A percentile compares a stretch with the other conserved stretches of the same genome.
phyloP scores from a whole-genome alignment of 768 basidiomycete genomes.

The Artomyces pyxidatus region DNA sequence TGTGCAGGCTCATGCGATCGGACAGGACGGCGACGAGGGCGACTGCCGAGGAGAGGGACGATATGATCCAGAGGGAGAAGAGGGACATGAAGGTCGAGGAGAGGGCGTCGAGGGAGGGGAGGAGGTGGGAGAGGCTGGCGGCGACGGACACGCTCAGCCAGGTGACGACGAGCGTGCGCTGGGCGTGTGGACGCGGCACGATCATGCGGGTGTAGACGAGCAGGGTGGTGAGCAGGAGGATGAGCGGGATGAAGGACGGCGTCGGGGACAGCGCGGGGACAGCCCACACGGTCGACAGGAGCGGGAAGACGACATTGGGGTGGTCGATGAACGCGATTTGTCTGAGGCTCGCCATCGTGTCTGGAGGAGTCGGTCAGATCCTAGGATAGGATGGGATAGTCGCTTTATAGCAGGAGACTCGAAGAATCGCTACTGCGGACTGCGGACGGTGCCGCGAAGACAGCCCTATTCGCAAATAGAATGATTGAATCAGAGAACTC shows the following conservation, averaged over 20 bases:
- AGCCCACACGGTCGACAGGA: background rate
- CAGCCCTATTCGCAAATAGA: too few relatives aligned
- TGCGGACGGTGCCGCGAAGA: too few relatives aligned
- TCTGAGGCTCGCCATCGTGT: too few relatives aligned
- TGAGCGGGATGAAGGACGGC: constrained; percentile 23
- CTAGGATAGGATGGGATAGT: too few relatives aligned
- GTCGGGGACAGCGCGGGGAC: constrained; percentile 22
- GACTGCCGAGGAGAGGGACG: constrained; percentile 32
- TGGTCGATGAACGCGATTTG: constrained; percentile 11
- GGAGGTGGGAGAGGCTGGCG: constrained; percentile 19
- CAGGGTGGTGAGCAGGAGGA: constrained; percentile 21
- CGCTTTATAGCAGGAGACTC: too few relatives aligned
- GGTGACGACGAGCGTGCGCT: constrained; percentile 8
- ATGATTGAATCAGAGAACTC: too few relatives aligned
- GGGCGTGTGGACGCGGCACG: constrained; percentile 10
- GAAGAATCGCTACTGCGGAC: too few relatives aligned
- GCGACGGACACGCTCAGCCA: constrained; percentile 20
- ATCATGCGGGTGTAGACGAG: constrained; percentile 19
- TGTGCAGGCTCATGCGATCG: constrained; percentile 28
- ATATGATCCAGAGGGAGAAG: constrained; percentile 34
- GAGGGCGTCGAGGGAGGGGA: constrained; percentile 36
- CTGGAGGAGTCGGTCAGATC: too few relatives aligned
- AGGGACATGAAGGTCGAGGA: constrained; percentile 45
- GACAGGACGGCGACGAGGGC: constrained; percentile 30
- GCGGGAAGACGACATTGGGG: constrained; percentile 9